These are phyloP conservation scores for Trichosanthes cucumerina DNA, from an alignment of 306 rosid species.

Conservation along the genomic window DNA sequence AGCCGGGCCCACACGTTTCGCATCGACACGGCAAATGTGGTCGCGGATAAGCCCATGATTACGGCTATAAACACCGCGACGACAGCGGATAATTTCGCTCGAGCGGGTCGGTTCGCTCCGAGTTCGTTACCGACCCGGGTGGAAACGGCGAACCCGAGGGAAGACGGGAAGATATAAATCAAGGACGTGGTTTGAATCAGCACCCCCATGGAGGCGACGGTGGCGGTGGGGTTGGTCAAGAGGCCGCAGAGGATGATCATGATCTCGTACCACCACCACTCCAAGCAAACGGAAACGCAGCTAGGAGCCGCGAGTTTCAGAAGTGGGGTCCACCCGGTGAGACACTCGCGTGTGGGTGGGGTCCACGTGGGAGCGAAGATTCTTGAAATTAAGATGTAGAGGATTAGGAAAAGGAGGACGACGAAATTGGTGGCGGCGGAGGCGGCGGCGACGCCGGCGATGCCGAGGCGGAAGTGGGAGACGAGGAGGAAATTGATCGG, in stretches of 20 bases:
- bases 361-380: conserved; percentile 52
- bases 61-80: conserved; percentile 42
- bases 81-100: conserved; percentile 45
- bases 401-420: conserved; percentile 25
- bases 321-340: conserved; percentile 57
- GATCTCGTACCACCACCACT: conserved; percentile 99
- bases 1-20: conserved; percentile 57
- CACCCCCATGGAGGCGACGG: conserved; percentile 87
- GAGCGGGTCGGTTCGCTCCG: conserved; percentile 40
- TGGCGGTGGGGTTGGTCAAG: conserved; percentile 55
- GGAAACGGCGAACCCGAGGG: conserved; percentile 68
- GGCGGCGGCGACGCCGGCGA: conserved; percentile 64
- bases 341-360: conserved; percentile 47
- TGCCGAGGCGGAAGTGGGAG: conserved; percentile 26
- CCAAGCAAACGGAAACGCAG: conserved; percentile 82
- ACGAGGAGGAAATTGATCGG: conserved; percentile 38
- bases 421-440: conserved; percentile 53
- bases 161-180: conserved; percentile 79
- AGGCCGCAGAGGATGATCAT: conserved; percentile 77
- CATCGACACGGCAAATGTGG: conserved; percentile 42
- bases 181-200: conserved; percentile 81
- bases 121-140: conserved; percentile 81
- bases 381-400: conserved; percentile 29
- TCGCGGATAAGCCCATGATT: conserved; percentile 48
- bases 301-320: conserved; percentile 66